phyloP scores from a whole-genome alignment of 2,329 filamentous ascomycete genomes.

The Calonectria crousiana region DNA sequence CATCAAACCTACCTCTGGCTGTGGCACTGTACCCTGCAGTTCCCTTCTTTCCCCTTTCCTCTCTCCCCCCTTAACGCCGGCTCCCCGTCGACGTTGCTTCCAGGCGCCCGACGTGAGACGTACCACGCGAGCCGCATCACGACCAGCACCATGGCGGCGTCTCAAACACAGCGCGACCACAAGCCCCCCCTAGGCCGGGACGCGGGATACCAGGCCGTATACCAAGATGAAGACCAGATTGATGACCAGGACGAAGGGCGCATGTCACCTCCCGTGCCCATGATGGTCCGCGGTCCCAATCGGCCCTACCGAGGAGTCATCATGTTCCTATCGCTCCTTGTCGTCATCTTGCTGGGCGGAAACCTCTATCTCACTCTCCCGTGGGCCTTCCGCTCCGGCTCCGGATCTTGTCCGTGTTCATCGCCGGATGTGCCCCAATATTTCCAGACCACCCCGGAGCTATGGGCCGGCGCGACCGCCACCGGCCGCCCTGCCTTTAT shows the following conservation, averaged over 20 bases:
- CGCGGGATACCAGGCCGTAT: slow-evolving; percentile 49
- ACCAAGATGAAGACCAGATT: slow-evolving; percentile 47
- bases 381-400: slow-evolving; percentile 43
- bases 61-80: not conserved
- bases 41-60: slow-evolving; percentile 14
- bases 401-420: slow-evolving; percentile 45
- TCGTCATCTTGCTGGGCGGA: slow-evolving; percentile 52
- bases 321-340: slow-evolving; percentile 48
- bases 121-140: not conserved
- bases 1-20: not conserved
- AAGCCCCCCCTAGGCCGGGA: slow-evolving; percentile 24
- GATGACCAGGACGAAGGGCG: slow-evolving; percentile 34
- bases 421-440: slow-evolving; percentile 67
- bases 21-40: not conserved
- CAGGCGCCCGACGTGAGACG: not conserved
- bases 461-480: slow-evolving; percentile 75
- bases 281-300: slow-evolving; percentile 37
- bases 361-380: slow-evolving; percentile 54
- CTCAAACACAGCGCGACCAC: slow-evolving; percentile 29
- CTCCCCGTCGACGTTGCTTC: slow-evolving; percentile 4
- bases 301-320: slow-evolving; percentile 47
- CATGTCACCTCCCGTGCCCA: slow-evolving; percentile 28
- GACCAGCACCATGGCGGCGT: slow-evolving; percentile 33
- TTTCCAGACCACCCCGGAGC: slow-evolving; percentile 71
- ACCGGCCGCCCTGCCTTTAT: slow-evolving; percentile 78